Evolutionary conservation across 768 basidiomycete species (phyloP), one percentile per base, ranked within the genome.

Genomic region (Trametes cubensis): DNA sequence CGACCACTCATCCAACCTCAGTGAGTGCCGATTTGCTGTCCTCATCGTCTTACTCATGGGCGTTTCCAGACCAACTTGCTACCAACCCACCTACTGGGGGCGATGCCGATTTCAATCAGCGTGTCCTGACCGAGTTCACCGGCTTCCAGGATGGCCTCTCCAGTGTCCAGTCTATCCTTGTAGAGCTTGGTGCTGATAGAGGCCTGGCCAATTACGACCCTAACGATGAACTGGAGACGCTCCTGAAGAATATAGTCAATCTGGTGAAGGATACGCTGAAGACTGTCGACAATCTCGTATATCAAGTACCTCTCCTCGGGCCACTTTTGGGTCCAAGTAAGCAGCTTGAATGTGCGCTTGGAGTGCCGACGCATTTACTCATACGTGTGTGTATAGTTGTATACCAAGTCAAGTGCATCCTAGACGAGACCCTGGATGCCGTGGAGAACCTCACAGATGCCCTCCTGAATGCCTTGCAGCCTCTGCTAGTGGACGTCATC

Each of bases 401-500:
- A 10, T 83, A 84, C 62, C 74, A 83, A 11, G 69, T 87, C 70
- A 88, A 90, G 69, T 88, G 88, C 67, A 61, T 83, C 25, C 53
- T 88, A 34, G 85, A 86, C 65, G 73, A 73, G 4, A 55, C 83
- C 26, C 72, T 88, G 42, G 76, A 89, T 66, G 69, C 70, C 6
- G 67, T 75, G 2, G 83, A 85, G 70, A 78, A 85, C 66, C 34
- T 82, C 17, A 72, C 77, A 17, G 87, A 87, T 66, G 81, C 68
- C 8, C 59, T 77, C 14, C n/a, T 62, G 38, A 62, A 62, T 17
- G 64, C 56, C 13, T 65, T 85, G n/a, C 60, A 69, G 30, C 79
- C 78, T 23, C 57, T 77, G 14, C 66, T 86, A 8, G 38, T 62
- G 44, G 62, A 44, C 15, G 65, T 74, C 42, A 67, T 70, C 55